A percentile compares a stretch with the other conserved stretches of the same genome.
Evolutionary conservation across 2,329 filamentous ascomycete genomes (phyloP).

Genomic region (Stagonosporopsis rhizophila): DNA sequence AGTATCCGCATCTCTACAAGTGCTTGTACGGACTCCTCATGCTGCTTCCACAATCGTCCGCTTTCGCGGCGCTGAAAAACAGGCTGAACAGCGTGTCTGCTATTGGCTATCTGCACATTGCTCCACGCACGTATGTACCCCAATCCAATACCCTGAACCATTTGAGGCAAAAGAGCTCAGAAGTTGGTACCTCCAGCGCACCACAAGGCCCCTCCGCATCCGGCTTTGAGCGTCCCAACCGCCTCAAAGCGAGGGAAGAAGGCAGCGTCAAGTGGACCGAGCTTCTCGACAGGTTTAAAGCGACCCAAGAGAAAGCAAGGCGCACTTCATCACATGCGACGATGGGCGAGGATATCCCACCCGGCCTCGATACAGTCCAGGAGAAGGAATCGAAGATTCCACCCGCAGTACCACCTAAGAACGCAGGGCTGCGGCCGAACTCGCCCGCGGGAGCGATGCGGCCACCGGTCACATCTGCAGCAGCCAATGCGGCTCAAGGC

Average conservation of each 20-base stretch:
- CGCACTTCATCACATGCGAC: constrained; percentile 66
- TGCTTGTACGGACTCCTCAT: constrained; percentile 96
- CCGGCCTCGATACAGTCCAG: constrained; percentile 31
- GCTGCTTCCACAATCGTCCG: constrained; percentile 97
- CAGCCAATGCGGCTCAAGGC: constrained; percentile 28
- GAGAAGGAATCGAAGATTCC: constrained; percentile 40
- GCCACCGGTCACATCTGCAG: constrained; percentile 27
- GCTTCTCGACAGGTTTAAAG: constrained; percentile 91
- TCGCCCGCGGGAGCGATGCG: constrained; percentile 33
- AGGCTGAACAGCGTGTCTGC: constrained; percentile 95
- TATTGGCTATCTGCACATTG: constrained; percentile 91
- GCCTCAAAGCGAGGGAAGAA: constrained; percentile 80
- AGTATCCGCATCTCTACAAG: constrained; percentile 94
- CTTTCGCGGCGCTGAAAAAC: constrained; percentile 96
- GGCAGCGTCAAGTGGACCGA: constrained; percentile 89
- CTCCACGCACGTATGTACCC: constrained; percentile 72
- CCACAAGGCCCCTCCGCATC: constrained; percentile 47
- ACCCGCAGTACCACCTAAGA: constrained; percentile 38
- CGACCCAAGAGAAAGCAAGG: constrained; percentile 85
- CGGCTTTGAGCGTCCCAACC: constrained; percentile 65
- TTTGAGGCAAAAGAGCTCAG: constrained; percentile 53
- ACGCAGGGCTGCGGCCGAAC: constrained; percentile 27
- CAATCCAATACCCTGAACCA: constrained; percentile 47
- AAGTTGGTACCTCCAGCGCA: constrained; percentile 46
- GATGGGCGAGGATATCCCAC: constrained; percentile 43